Conservation (phyloP, 768 basidiomycete genomes). For the Serendipita sp. region DNA sequence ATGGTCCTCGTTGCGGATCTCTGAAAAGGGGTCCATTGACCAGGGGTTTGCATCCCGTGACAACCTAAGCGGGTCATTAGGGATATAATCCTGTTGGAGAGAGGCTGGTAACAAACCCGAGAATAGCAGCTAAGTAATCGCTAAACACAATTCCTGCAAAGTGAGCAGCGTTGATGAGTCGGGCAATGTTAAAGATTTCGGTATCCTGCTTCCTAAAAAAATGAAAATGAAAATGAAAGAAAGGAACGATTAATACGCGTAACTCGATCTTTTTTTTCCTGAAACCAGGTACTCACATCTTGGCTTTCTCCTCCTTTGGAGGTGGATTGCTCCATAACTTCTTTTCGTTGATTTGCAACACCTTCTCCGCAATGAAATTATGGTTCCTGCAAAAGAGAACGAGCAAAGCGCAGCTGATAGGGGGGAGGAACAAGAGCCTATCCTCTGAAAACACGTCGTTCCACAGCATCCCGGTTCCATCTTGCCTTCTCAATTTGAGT, state of each 20-base stretch:
- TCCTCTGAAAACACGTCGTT: conserved; percentile 71
- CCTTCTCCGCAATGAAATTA: conserved; percentile 52
- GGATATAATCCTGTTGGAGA: neutral
- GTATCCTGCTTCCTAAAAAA: conserved; percentile 31
- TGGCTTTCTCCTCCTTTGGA: neutral
- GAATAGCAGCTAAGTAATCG: conserved; percentile 13
- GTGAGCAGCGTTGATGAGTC: conserved; percentile 49
- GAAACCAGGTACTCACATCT: neutral
- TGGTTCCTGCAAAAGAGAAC: conserved; percentile 80
- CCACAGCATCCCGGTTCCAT: conserved; percentile 46
- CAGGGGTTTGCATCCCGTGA: conserved; percentile 12
- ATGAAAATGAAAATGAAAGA: neutral
- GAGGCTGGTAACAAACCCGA: conserved; percentile 8
- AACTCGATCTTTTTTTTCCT: too few species aligned
- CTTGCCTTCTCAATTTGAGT: conserved; percentile 11
- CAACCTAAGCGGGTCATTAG: neutral
- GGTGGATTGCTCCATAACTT: conserved; percentile 41
- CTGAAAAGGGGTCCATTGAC: conserved; percentile 11
- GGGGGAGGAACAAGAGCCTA: conserved; percentile 61
- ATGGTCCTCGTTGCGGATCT: conserved; percentile 9
- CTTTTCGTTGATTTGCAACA: conserved; percentile 70
- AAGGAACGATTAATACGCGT: neutral
- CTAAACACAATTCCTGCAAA: conserved; percentile 13
- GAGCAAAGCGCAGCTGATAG: conserved; percentile 54
- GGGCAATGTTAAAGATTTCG: conserved; percentile 71